phyloP scores from a whole-genome alignment of 2,329 filamentous ascomycete genomes.

The Aureobasidium mangrovei region DNA sequence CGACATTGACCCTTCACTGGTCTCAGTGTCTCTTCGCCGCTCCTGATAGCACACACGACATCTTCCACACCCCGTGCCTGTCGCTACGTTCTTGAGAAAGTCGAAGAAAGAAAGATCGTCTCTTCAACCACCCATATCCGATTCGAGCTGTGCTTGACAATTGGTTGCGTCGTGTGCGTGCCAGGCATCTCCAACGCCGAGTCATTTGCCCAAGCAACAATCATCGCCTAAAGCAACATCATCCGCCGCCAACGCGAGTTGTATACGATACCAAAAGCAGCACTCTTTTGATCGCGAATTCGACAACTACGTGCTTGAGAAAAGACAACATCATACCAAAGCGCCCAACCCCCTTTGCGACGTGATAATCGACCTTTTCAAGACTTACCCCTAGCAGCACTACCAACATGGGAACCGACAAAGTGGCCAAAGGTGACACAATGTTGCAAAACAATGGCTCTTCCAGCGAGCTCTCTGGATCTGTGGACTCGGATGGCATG shows the following conservation, averaged over 20 bases:
- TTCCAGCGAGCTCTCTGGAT: neutral
- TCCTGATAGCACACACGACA: neutral
- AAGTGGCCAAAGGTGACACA: neutral
- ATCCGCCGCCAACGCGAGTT: neutral
- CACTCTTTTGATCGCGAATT: neutral
- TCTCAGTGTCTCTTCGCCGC: neutral
- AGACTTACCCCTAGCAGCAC: neutral
- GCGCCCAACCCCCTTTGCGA: neutral
- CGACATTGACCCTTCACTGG: neutral
- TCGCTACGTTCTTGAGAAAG: neutral
- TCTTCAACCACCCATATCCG: neutral
- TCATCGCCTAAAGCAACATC: neutral
- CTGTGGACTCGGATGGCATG: slow-evolving; percentile 31
- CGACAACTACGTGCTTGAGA: neutral
- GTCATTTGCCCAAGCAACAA: neutral
- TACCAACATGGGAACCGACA: neutral
- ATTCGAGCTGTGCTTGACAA: neutral
- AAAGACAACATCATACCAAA: neutral
- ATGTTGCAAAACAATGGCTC: neutral
- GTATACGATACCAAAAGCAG: neutral
- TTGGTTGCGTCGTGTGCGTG: neutral
- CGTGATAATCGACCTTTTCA: neutral
- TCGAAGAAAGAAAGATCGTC: neutral
- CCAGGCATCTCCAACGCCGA: neutral
- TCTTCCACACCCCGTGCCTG: neutral